phyloP scores from a whole-genome alignment of 177 flowering plant genomes.

The Telopea speciosissima region DNA sequence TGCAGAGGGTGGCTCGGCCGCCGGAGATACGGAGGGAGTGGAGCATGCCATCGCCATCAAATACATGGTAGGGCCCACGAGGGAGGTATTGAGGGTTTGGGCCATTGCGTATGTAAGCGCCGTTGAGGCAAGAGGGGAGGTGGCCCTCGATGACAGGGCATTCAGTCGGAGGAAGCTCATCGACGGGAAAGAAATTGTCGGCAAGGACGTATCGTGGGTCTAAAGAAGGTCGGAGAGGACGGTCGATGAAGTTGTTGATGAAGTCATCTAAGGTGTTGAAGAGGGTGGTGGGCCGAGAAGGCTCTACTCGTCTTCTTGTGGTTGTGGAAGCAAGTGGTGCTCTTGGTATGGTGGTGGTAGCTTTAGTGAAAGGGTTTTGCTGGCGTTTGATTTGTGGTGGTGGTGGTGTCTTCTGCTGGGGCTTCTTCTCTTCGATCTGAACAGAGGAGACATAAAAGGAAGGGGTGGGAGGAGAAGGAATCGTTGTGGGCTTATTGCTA shows the following conservation, averaged over 20 bases:
- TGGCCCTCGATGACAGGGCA: slow-evolving; percentile 49
- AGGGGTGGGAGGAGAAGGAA: background rate
- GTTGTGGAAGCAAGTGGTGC: too few species aligned
- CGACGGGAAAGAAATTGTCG: slow-evolving; percentile 12
- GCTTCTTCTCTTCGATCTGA: slow-evolving; percentile 31
- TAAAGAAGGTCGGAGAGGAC: slow-evolving; percentile 45
- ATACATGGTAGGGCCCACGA: slow-evolving; percentile 75
- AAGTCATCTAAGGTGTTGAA: slow-evolving; percentile 49
- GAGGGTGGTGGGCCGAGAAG: slow-evolving; percentile 28
- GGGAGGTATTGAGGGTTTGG: slow-evolving; percentile 89
- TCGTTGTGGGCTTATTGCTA: background rate
- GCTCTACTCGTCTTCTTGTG: background rate
- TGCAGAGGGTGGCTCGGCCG: slow-evolving; percentile 60
- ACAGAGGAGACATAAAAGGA: slow-evolving; percentile 16
- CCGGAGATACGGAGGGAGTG: slow-evolving; percentile 49
- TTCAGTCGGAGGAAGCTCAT: slow-evolving; percentile 69
- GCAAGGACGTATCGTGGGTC: slow-evolving; percentile 56
- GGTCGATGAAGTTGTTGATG: slow-evolving; percentile 67
- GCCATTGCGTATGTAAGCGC: slow-evolving; percentile 88
- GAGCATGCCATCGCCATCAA: slow-evolving; percentile 96
- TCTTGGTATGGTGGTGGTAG: too few species aligned
- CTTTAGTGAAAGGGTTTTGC: background rate
- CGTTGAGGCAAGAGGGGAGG: slow-evolving; percentile 60
- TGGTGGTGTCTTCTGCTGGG: background rate
- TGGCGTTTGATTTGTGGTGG: too few species aligned